Evolutionary conservation across 495 filamentous ascomycete genomes (phyloP), one percentile per base, ranked within the genome.

Genomic region (Penicillium paxilli): DNA sequence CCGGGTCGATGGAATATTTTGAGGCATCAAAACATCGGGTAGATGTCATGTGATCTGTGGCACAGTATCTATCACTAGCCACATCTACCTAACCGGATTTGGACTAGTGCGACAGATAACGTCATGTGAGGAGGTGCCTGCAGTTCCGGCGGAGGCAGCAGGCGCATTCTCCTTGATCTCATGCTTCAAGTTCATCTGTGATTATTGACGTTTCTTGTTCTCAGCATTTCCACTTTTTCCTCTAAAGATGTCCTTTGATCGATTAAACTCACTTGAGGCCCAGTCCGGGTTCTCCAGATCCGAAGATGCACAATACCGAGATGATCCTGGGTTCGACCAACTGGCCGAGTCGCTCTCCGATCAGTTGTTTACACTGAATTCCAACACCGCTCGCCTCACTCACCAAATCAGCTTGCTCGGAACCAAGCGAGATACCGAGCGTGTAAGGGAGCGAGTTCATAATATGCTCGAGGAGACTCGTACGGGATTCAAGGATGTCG

Each of bases 171-270:
- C 23, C 49, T 44, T 57, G 44, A 33, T 42, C 33, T 46, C 25
- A 17, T 58, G 42, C 44, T 54, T 28, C n/a, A 44, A 28, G 11
- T 32, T 32, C n/a, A 4, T 30, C 26, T 30, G 26, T 49, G 40
- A 12, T 33, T 44, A 47, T 48, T 52, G 17, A 14, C 37, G 54
- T 37, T 46, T 54, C 33, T 11, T 46, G 38, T 16, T 46, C 44
- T 26, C 19, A 46, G 32, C 33, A 14, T 19, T 30, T 63, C 72
- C 52, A 22, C 8, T n/a, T n/a, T n/a, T n/a, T n/a, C n/a, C n/a
- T n/a, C n/a, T n/a, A n/a, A 42, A 42, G 58, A 98, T 98, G 93
- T 96, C 93, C 35, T 98, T 95, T 73, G 87, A 96, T 70, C 89
- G 88, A 52, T 80, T 93, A 59, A 86, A 85, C 58, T 86, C 84